A percentile compares a stretch with the other conserved stretches of the same genome.
These are phyloP conservation scores for Lineolata rhizophorae DNA, from an alignment of 495 filamentous ascomycete genomes.

Conservation along the genomic window DNA sequence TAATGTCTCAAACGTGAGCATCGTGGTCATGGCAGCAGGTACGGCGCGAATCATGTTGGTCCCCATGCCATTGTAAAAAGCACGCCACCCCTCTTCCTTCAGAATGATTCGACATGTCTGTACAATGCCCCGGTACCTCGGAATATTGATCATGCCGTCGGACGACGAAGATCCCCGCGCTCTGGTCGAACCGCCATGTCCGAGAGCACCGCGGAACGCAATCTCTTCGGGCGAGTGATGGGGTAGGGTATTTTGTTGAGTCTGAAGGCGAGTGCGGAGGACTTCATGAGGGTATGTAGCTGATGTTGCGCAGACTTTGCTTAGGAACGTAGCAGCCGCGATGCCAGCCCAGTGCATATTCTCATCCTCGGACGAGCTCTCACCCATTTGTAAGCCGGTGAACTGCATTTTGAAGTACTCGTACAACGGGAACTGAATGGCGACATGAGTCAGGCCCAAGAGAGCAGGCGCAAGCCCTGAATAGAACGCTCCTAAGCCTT, in stretches of 20 bases:
- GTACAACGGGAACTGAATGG: conserved; percentile 92
- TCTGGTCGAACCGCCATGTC: conserved; percentile 20
- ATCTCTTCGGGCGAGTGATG: conserved; percentile 29
- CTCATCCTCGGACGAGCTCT: conserved; percentile 30
- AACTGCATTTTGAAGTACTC: conserved; percentile 83
- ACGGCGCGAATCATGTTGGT: conserved; percentile 94
- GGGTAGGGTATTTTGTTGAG: conserved; percentile 45
- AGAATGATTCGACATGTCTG: conserved; percentile 68
- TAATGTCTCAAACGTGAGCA: conserved; percentile 87
- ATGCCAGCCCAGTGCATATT: conserved; percentile 51
- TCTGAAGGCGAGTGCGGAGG: conserved; percentile 72
- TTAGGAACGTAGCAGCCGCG: conserved; percentile 71
- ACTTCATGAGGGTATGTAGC: conserved; percentile 97
- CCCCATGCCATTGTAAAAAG: conserved; percentile 94
- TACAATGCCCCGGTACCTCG: conserved; percentile 64
- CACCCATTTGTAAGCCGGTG: conserved; percentile 68
- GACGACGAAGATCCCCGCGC: conserved; percentile 27
- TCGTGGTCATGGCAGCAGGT: conserved; percentile 85
- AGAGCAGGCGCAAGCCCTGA: conserved; percentile 85
- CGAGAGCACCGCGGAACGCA: conserved; percentile 42
- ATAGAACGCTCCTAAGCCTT: conserved; percentile 82
- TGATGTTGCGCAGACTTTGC: conserved; percentile 83
- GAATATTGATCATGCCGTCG: conserved; percentile 32
- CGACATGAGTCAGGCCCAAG: conserved; percentile 82
- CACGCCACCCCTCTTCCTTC: conserved; percentile 81